phyloP scores from a whole-genome alignment of 495 filamentous ascomycete species.

The Cercophora newfieldiana region DNA sequence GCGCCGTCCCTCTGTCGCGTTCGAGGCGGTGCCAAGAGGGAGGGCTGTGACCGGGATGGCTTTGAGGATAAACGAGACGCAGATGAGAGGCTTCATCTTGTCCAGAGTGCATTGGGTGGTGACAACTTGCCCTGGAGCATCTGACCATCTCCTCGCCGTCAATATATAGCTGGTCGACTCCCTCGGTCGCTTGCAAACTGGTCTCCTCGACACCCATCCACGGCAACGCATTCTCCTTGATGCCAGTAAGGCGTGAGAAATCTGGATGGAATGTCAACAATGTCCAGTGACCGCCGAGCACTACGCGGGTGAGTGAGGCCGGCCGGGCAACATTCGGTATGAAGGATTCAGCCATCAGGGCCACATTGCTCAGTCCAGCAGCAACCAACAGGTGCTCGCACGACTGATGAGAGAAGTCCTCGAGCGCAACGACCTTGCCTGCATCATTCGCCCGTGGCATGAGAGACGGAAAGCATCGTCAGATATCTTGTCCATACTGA shows the following conservation, averaged over 20 bases:
- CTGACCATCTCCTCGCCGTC: background rate
- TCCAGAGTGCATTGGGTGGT: background rate
- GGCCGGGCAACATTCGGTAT: background rate
- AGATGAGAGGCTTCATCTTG: constrained; percentile 13
- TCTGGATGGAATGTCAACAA: background rate
- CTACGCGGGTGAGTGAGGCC: background rate
- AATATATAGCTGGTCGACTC: background rate
- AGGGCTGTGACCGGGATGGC: constrained; percentile 6
- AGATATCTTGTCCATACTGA: too few relatives aligned
- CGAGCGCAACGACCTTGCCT: too few relatives aligned
- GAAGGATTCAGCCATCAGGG: background rate
- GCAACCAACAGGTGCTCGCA: background rate
- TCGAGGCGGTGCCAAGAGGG: background rate
- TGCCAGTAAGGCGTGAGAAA: background rate
- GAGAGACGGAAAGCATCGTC: too few relatives aligned
- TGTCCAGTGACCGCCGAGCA: background rate
- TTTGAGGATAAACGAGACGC: background rate
- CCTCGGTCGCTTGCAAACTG: background rate
- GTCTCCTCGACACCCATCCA: background rate
- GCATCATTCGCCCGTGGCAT: too few relatives aligned
- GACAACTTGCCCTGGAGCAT: background rate
- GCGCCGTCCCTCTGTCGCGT: background rate
- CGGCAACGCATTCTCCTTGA: background rate
- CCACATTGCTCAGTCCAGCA: background rate
- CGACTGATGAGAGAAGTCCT: too few relatives aligned